These are phyloP conservation scores for Naematelia aurantialba DNA, from an alignment of 768 basidiomycete genomes.

Conservation along the genomic window DNA sequence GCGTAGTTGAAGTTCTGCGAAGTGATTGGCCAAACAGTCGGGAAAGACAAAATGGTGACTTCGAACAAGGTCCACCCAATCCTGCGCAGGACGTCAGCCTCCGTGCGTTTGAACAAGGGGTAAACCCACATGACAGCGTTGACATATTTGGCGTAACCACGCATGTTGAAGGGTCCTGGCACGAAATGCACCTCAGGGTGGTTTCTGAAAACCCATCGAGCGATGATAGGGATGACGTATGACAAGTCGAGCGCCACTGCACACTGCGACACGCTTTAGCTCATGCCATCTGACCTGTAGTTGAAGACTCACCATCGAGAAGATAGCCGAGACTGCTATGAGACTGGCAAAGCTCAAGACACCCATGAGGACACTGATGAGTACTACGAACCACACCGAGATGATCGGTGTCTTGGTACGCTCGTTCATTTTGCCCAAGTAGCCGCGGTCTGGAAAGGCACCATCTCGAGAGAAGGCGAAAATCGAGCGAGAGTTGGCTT, in stretches of 20 bases:
- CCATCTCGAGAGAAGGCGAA: slow-evolving; percentile 63
- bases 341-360: slow-evolving; percentile 73
- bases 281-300: not conserved
- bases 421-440: slow-evolving; percentile 66
- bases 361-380: slow-evolving; percentile 59
- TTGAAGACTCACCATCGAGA: slow-evolving; percentile 63
- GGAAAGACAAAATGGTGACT: slow-evolving; percentile 53
- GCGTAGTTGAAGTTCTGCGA: slow-evolving; percentile 40
- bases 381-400: slow-evolving; percentile 69
- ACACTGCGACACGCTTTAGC: slow-evolving; percentile 11
- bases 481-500: slow-evolving; percentile 74
- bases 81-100: not conserved
- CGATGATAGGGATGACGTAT: slow-evolving; percentile 77
- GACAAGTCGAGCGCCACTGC: slow-evolving; percentile 58
- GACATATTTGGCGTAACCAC: slow-evolving; percentile 48
- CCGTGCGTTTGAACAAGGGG: not conserved
- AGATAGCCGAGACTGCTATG: slow-evolving; percentile 73
- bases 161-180: slow-evolving; percentile 84
- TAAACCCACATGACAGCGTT: slow-evolving; percentile 33
- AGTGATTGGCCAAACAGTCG: slow-evolving; percentile 66
- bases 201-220: not conserved
- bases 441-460: slow-evolving; percentile 72
- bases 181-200: slow-evolving; percentile 80
- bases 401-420: slow-evolving; percentile 70
- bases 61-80: slow-evolving; percentile 39